phyloP scores from a whole-genome alignment of 1,284 basidiomycete genomes.

The Cryptococcus hybrid region DNA sequence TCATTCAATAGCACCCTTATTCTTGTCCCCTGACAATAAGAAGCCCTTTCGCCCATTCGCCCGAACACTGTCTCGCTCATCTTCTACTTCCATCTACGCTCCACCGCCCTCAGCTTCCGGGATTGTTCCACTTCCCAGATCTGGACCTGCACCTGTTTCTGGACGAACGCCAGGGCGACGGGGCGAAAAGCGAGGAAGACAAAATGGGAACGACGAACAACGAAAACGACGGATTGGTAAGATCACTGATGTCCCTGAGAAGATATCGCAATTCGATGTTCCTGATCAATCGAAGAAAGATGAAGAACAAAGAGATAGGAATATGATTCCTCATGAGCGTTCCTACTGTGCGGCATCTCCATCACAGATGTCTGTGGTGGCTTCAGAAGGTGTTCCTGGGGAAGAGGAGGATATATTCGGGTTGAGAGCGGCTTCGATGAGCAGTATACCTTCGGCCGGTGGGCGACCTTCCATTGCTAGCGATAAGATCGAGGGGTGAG shows the following conservation, averaged over 20 bases:
- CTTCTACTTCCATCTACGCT: conserved; percentile 29
- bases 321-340: neutral
- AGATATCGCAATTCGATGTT: too few species aligned
- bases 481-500: neutral
- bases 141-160: conserved; percentile 12
- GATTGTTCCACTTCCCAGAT: too few species aligned
- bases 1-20: conserved; percentile 4
- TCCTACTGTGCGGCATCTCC: neutral
- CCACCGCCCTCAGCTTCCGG: neutral
- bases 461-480: neutral
- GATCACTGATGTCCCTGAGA: conserved; percentile 14
- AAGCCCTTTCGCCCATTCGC: conserved; percentile 30
- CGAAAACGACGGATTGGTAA: conserved; percentile 26
- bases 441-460: conserved; percentile 2
- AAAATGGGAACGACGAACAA: conserved; percentile 16
- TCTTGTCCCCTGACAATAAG: conserved; percentile 32
- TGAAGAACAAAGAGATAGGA: neutral
- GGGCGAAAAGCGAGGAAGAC: conserved; percentile 38
- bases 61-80: conserved; percentile 28
- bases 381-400: neutral
- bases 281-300: too few species aligned
- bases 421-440: conserved; percentile 8
- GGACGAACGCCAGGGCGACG: conserved; percentile 38
- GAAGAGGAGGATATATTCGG: conserved; percentile 45
- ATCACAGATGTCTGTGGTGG: neutral